These are phyloP conservation scores for Naganishia vishniacii DNA, from an alignment of 768 basidiomycete genomes.

Conservation along the genomic window DNA sequence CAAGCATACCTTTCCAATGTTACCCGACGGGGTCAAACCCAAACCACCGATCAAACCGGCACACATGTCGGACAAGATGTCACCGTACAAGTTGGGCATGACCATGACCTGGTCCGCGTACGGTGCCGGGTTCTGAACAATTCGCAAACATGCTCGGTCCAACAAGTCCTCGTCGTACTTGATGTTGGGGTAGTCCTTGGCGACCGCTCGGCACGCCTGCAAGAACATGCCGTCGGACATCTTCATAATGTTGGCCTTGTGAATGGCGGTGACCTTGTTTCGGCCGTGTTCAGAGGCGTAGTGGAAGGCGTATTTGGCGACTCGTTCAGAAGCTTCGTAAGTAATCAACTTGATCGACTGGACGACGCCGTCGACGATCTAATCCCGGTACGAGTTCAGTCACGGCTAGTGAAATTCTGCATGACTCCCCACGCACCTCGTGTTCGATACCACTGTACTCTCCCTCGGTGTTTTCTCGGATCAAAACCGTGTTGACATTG, in stretches of 20 bases:
- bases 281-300: conserved; percentile 85
- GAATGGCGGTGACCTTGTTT: conserved; percentile 92
- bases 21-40: conserved; percentile 93
- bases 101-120: conserved; percentile 98
- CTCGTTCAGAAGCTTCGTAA: conserved; percentile 96
- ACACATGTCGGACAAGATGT: conserved; percentile 96
- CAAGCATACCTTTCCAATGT: conserved; percentile 68
- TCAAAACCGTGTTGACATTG: conserved; percentile 93
- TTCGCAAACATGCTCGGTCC: conserved; percentile 90
- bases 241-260: conserved; percentile 99
- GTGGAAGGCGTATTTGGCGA: conserved; percentile 96
- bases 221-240: conserved; percentile 99
- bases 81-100: conserved; percentile 86
- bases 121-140: conserved; percentile 87
- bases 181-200: conserved; percentile 89
- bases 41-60: conserved; percentile 97
- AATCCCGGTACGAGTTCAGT: not conserved
- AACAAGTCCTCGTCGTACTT: conserved; percentile 94
- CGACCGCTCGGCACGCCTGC: conserved; percentile 90
- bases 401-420: not conserved
- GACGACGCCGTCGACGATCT: conserved; percentile 95
- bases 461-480: conserved; percentile 99
- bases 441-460: conserved; percentile 99
- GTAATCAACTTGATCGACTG: conserved; percentile 99
- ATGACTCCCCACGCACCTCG: conserved; percentile 58